Base-by-base conservation (phyloP, 2,329 filamentous ascomycete genomes). In the Aspergillus sp. region DNA sequence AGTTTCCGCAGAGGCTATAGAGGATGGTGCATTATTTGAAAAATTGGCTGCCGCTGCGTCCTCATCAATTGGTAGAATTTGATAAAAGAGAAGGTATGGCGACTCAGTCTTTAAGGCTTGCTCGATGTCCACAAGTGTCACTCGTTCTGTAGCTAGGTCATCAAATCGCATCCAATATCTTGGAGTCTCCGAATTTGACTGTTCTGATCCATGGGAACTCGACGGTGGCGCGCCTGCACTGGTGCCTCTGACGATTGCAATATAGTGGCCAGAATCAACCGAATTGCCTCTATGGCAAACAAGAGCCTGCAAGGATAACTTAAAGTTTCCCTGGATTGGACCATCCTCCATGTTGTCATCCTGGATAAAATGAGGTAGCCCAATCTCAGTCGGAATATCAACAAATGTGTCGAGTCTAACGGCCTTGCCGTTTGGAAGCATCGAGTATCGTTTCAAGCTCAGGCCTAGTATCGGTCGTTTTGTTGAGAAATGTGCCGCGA, bases 1-100 rank as follows among this genome's bases (percentile, higher is more conserved):
- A n/a, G 56, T 63, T 23, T 65, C 64, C 40, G 66, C 64, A 14
- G 69, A 70, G 5, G 65, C 61, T 31, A 62, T 62, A 19, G 67
- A 72, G 6, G 69, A 73, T 6, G 67, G 56, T 12, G 69, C 61
- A 14, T 69, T 70, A 37, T 80, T 78, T 7, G 65, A 64, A 19
- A 70, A 52, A 46, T 70, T 73, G 45, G 68, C 67, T 40, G 71
- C 66, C 6, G 69, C 70, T 17, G 74, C 74, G 62, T 89, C 83
- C 56, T 93, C 90, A 31, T 91, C 85, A 68, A 96, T 91, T 0
- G 93, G 93, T 31, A 96, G 84, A 41, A 98, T 90, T 73, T 97
- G 93, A 69, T 97, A 99, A 74, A 98, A 98, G 0, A 99, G 80
- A 6, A 98, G 83, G 71, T 98, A 98, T 0, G 95, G 93, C 72